A percentile compares a stretch with the other conserved stretches of the same genome.
These are phyloP conservation scores for Phyllostachys edulis DNA, from an alignment of 176 grass and related monocot species.

Conservation along the genomic window DNA sequence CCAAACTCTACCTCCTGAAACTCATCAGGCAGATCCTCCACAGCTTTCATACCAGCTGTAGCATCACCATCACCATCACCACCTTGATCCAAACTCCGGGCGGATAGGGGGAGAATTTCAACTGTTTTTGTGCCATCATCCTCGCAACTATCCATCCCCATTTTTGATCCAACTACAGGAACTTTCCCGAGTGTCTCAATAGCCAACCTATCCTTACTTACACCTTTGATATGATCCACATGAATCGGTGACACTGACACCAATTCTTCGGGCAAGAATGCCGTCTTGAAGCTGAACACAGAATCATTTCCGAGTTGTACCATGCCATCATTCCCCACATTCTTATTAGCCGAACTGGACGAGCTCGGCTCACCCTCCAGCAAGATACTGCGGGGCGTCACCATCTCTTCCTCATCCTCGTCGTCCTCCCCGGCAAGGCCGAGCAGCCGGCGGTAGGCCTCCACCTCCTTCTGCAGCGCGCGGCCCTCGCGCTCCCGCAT, in stretches of 20 bases:
- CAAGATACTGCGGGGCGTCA: slow-evolving; percentile 16
- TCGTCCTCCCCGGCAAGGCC: neutral
- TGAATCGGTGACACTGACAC: neutral
- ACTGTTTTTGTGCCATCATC: slow-evolving; percentile 49
- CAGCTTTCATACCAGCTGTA: slow-evolving; percentile 31
- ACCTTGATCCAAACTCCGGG: slow-evolving; percentile 30
- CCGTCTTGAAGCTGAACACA: slow-evolving; percentile 21
- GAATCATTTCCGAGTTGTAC: slow-evolving; percentile 7
- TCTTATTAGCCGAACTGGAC: neutral
- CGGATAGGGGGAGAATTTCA: slow-evolving; percentile 31
- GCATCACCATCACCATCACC: slow-evolving; percentile 35
- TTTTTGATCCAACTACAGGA: neutral
- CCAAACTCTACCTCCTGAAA: slow-evolving; percentile 21
- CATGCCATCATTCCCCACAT: neutral
- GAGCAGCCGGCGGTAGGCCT: slow-evolving; percentile 60
- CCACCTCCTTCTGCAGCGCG: slow-evolving; percentile 64
- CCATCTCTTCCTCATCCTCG: slow-evolving; percentile 24
- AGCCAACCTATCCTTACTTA: neutral
- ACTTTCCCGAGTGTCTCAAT: neutral
- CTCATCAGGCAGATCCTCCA: slow-evolving; percentile 29
- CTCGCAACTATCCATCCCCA: slow-evolving; percentile 4
- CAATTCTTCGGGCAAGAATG: neutral
- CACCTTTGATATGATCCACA: neutral
- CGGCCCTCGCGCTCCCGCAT: slow-evolving; percentile 63
- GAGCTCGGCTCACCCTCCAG: slow-evolving; percentile 38